Base-by-base conservation (phyloP, 768 basidiomycete genomes). In the Xerocomus brunneocitrinus region DNA sequence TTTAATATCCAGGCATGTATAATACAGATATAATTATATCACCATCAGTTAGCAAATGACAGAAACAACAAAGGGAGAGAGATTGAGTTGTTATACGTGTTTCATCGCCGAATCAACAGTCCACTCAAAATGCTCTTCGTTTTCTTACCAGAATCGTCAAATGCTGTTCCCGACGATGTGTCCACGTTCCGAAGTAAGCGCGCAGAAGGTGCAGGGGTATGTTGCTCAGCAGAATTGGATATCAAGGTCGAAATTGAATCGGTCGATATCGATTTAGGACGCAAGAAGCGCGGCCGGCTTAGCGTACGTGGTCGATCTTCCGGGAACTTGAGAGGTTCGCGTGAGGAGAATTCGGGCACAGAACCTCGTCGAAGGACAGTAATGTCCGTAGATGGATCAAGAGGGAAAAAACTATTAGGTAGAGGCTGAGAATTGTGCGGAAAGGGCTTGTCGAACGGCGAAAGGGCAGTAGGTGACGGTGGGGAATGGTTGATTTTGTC, bases 241-340 rank as follows among this genome's bases (percentile, higher is more conserved):
- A 47, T 43, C 7, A 67, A 53, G 3, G 69, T 70, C n/a, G 79
- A 74, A 9, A 80, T 67, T 6, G 81, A 81, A 55, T 84, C 84
- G 0, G 77, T 73, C 4, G 84, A 85, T 50, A 77, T 70, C 6
- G 81, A 82, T 62, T 79, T 80, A 8, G 73, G 64, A 50, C 77
- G 79, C 27, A 71, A 56, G 44, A 63, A 63, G 24, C 68, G 69
- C 32, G 56, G 55, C 46, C 56, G 56, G 45, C 47, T 53, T 43
- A 49, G 57, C 31, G 60, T 55, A 51, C 56, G 63, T 47, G 61
- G 58, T 43, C 53, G 66, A 50, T 55, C 63, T 19, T 55, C 65
- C 40, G 44, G 55, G 51, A 49, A 60, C 25, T 47, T 49, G 28
- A 38, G 41, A 35, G 52, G 53, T 43, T 54, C 42, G 27, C 31